Base-by-base conservation (phyloP, 2,329 filamentous ascomycete species). In the Fusarium irregulare region DNA sequence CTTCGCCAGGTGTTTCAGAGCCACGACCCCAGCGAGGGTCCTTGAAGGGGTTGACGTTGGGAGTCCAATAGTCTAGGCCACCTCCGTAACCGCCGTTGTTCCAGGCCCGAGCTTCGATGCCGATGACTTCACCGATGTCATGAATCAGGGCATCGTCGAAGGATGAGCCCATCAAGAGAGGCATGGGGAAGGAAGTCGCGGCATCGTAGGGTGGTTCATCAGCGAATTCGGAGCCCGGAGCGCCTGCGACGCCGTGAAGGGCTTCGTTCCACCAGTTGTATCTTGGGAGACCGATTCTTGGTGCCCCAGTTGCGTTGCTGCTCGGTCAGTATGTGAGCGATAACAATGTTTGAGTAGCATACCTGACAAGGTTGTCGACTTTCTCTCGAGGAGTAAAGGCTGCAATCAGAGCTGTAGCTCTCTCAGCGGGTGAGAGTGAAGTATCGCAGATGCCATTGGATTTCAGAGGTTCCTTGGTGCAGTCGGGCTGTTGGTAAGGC, bases 201-300 rank as follows among this genome's bases (percentile, higher is more conserved):
- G 16, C 14, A 3, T 63, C 12, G 7, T 63, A 63, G 2, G 60
- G 60, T 2, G 60, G 58, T 0, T 60, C 30, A 0, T 63, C 20
- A 0, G 56, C 41, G 1, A 62, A 63, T 8, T 9, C 18, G 3
- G 7, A 45, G 1, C 58, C 60, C 3, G 60, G 60, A 16, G 60
- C 28, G 2, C 58, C 58, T 0, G 58, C 58, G 0, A 63, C 4
- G 0, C 60, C 60, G 7, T 63, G 58, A 0, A 63, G 60, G 6
- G 60, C 60, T 30, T 63, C 60, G 4, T 63, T 63, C 60, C 60
- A 63, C 60, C 60, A 63, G 34, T 63, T 63, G 13, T 63, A 63
- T 5, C 60, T 34, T 1, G 60, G 60, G 0, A 63, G 60, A 0
- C 60, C 58, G 1, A 63, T 62, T 3, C 60, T 25, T 2, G 60